A percentile compares a stretch with the other conserved stretches of the same genome.
Conservation (phyloP, 1,284 basidiomycete genomes). For the Fomitopsis schrenkii region DNA sequence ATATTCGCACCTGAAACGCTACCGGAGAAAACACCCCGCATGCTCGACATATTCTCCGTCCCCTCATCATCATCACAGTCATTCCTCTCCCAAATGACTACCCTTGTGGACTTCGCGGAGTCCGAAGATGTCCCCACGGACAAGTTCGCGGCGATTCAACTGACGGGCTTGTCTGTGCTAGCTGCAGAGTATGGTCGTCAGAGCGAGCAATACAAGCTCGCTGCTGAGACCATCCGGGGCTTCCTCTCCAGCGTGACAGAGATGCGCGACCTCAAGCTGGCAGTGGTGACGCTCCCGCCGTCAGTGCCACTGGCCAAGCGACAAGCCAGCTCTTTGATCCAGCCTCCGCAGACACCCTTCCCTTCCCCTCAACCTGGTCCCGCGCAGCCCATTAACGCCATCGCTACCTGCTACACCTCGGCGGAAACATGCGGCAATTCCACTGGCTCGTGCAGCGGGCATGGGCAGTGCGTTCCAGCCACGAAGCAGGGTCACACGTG, state of each 20-base stretch:
- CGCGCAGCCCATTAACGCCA: conserved; percentile 50
- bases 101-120: conserved; percentile 49
- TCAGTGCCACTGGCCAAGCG: conserved; percentile 26
- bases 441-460: conserved; percentile 66
- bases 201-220: conserved; percentile 52
- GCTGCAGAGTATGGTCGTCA: conserved; percentile 40
- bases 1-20: conserved; percentile 34
- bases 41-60: conserved; percentile 39
- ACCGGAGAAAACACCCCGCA: conserved; percentile 27
- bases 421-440: conserved; percentile 52
- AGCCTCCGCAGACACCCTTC: conserved; percentile 50
- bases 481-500: conserved; percentile 63
- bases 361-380: conserved; percentile 42
- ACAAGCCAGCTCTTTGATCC: conserved; percentile 21
- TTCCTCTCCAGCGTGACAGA: conserved; percentile 39
- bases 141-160: conserved; percentile 58
- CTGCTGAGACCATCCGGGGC: conserved; percentile 38
- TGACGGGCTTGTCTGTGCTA: conserved; percentile 46
- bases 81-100: conserved; percentile 39
- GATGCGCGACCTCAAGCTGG: conserved; percentile 42
- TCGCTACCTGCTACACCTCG: conserved; percentile 62
- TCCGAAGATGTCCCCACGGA: conserved; percentile 32
- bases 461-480: conserved; percentile 60
- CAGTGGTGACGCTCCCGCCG: conserved; percentile 44
- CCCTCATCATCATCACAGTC: conserved; percentile 34